These are phyloP conservation scores for Lathyrus tuberosus DNA, from an alignment of 306 rosid genomes.

Conservation along the genomic window DNA sequence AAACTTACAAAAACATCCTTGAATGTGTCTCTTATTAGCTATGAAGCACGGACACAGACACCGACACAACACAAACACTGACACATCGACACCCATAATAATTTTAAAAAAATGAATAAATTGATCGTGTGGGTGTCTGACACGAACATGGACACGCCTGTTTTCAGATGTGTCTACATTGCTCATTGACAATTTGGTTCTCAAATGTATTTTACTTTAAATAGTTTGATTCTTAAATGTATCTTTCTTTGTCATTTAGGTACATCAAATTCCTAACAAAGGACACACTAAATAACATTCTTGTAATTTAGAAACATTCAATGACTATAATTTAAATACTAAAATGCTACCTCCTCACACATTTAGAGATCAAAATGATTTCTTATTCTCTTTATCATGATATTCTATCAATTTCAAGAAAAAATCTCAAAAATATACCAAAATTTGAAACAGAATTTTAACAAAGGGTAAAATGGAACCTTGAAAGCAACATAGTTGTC, in stretches of 20 bases:
- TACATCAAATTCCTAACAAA: background rate
- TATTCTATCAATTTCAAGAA: background rate
- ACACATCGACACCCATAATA: too few species aligned
- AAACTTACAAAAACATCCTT: background rate
- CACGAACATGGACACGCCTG: too few species aligned
- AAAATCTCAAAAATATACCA: background rate
- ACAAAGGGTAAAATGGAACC: constrained; percentile 45
- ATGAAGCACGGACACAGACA: too few species aligned
- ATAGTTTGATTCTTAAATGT: background rate
- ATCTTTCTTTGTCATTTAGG: background rate
- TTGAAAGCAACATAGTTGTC: constrained; percentile 79
- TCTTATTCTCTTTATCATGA: background rate
- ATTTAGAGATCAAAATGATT: background rate
- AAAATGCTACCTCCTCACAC: too few species aligned
- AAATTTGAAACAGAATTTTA: background rate
- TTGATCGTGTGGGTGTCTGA: too few species aligned
- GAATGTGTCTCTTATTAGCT: background rate
- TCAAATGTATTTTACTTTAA: background rate
- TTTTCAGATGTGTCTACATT: too few species aligned
- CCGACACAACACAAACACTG: too few species aligned
- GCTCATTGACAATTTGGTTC: background rate
- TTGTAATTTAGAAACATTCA: too few species aligned
- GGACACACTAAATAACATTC: background rate
- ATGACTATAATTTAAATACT: too few species aligned
- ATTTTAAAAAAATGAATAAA: too few species aligned